Base-by-base conservation (phyloP, 179 eudicot genomes). In the Drosera spatulata region DNA sequence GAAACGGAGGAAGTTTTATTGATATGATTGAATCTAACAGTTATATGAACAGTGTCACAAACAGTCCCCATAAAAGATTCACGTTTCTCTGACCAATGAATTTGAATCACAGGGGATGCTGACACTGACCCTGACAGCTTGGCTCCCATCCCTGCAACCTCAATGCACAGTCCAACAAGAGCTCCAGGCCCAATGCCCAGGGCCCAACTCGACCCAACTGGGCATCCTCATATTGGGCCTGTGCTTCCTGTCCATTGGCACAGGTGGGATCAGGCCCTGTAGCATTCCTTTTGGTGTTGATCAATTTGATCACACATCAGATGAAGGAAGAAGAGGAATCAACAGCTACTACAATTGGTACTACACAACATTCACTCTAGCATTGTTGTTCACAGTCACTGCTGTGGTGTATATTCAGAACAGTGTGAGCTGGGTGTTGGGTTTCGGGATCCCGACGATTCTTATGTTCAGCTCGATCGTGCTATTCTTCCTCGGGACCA, bases 341-440 rank as follows among this genome's bases (percentile, higher is more conserved):
- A 74, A 69, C 37, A 86, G 95, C 41, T 86, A 81, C 73, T 86
- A 79, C 56, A 86, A 84, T 58, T 86, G 87, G 95, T 86, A 86
- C 46, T 86, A 84, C 70, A 63, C 82, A n/a, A 73, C 87, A 7
- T 86, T 84, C 22, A 74, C 87, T 0, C 14, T 80, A 12, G 82
- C 75, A 3, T 39, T 86, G 40, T 73, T 86, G 62, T 5, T 86
- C n/a, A 71, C 85, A 0, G 57, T 84, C 2, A 86, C 95, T 0
- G 65, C 81, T 9, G 66, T 84, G 11, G 90, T 86, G 1, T 86
- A 81, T 41, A 73, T 84, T n/a, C 95, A 86, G 61, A 82, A 81
- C 38, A 62, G 73, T 0, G 70, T 86, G 7, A 84, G 95, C 46
- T 86, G 95, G 95, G 69, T 71, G 10, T 50, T 68, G 65, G 90